Conservation (phyloP, 345 rosid species). For the Salix arbutifolia region DNA sequence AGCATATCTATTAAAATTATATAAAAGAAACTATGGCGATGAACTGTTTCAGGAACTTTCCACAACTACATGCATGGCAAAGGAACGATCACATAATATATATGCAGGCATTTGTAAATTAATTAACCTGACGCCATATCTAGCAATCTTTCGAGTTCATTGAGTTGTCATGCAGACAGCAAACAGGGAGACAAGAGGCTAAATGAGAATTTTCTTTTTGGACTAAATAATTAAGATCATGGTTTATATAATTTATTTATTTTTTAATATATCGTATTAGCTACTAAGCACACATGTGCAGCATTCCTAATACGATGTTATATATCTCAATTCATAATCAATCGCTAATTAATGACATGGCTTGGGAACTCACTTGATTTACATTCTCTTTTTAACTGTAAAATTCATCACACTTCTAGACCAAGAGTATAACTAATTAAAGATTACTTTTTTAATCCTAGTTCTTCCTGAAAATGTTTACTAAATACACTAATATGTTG, state of each 20-base stretch:
- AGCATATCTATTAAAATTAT: slow-evolving; percentile 10
- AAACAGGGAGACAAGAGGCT: slow-evolving; percentile 23
- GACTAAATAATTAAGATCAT: background rate
- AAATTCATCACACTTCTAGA: no score
- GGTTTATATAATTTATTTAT: background rate
- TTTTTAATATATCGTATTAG: background rate
- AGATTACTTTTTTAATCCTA: no score
- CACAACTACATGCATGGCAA: slow-evolving; percentile 16
- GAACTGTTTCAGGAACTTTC: slow-evolving; percentile 6
- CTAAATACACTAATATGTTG: no score
- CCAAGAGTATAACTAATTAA: no score
- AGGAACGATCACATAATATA: slow-evolving; percentile 7
- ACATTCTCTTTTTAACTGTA: no score
- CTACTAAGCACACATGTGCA: background rate
- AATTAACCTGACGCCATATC: slow-evolving; percentile 9
- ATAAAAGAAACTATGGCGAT: background rate
- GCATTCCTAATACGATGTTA: background rate
- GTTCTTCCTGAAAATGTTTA: no score
- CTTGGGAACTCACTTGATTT: no score
- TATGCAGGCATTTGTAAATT: no score
- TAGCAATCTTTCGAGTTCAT: background rate
- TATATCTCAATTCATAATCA: no score
- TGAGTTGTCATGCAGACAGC: slow-evolving; percentile 23
- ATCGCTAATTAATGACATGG: background rate
- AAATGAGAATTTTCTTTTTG: no score